These are phyloP conservation scores for Camellia japonica DNA, from an alignment of 148 eudicot genomes.

Conservation along the genomic window DNA sequence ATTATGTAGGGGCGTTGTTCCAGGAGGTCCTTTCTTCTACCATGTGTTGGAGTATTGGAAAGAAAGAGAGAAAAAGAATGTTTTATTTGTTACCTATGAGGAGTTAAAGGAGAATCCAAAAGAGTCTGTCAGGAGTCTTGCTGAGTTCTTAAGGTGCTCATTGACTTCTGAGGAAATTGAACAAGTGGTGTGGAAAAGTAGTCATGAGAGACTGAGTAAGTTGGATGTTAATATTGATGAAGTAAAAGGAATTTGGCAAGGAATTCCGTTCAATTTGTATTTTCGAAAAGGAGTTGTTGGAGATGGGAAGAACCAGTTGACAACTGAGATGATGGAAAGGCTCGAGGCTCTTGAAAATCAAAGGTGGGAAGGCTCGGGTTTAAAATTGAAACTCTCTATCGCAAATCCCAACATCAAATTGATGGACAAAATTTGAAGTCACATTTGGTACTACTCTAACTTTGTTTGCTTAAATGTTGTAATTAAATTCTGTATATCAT, in stretches of 20 bases:
- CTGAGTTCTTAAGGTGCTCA: conserved; percentile 15
- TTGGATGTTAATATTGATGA: conserved; percentile 17
- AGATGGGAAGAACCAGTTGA: conserved; percentile 14
- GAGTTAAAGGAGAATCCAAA: conserved; percentile 16
- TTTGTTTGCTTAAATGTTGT: not conserved
- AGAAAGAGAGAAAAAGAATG: not conserved
- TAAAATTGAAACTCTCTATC: not conserved
- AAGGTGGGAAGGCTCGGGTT: conserved; percentile 19
- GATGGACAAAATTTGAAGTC: not conserved
- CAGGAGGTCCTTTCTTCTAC: conserved; percentile 7
- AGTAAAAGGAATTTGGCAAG: not conserved
- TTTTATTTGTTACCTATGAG: conserved; percentile 12
- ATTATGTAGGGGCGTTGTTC: not conserved
- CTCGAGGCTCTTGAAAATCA: conserved; percentile 4
- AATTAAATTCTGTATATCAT: too few relatives aligned
- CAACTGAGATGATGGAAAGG: conserved; percentile 18
- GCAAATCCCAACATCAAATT: not conserved
- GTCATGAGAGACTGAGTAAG: conserved; percentile 17
- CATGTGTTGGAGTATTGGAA: conserved; percentile 17
- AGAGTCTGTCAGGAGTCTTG: not conserved
- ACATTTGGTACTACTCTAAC: not conserved
- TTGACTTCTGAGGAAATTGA: conserved; percentile 7
- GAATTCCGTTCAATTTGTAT: conserved; percentile 13
- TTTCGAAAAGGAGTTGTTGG: conserved; percentile 18
- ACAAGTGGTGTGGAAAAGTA: conserved; percentile 14